phyloP scores from a whole-genome alignment of 495 filamentous ascomycete genomes.

The Podospora australis region DNA sequence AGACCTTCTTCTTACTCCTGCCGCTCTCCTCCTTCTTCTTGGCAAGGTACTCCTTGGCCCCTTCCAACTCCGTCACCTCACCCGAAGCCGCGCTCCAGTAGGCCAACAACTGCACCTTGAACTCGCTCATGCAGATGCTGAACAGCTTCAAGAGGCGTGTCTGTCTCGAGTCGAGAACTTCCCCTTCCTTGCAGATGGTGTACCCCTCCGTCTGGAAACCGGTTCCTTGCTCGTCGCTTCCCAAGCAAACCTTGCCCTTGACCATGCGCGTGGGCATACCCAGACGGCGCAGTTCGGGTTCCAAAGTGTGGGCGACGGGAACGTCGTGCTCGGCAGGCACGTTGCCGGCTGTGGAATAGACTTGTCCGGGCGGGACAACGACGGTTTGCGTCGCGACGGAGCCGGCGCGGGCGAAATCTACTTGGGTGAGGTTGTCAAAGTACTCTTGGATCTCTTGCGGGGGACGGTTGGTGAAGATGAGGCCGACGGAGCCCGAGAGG shows the following conservation, averaged over 20 bases:
- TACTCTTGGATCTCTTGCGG: constrained; percentile 57
- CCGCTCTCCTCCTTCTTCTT: constrained; percentile 24
- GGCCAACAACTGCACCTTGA: constrained; percentile 70
- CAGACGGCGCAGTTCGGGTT: constrained; percentile 78
- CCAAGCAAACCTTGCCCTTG: constrained; percentile 80
- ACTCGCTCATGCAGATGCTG: constrained; percentile 81
- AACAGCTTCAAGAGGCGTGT: constrained; percentile 92
- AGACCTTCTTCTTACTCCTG: constrained; percentile 23
- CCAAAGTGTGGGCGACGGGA: constrained; percentile 75
- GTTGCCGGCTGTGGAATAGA: constrained; percentile 72
- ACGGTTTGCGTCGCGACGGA: constrained; percentile 65
- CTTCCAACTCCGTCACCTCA: constrained; percentile 51
- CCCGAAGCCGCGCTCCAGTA: constrained; percentile 59
- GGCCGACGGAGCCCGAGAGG: constrained; percentile 75
- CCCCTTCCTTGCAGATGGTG: constrained; percentile 71
- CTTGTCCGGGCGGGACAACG: constrained; percentile 66
- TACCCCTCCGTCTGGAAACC: constrained; percentile 38
- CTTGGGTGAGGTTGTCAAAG: constrained; percentile 58
- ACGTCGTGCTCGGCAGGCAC: constrained; percentile 74
- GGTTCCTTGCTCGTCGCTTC: constrained; percentile 52
- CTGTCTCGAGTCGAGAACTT: constrained; percentile 79
- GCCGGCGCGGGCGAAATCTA: constrained; percentile 88
- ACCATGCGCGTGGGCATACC: constrained; percentile 82
- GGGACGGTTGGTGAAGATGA: constrained; percentile 78
- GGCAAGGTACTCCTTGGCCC: constrained; percentile 12